A percentile compares a stretch with the other conserved stretches of the same genome.
phyloP scores from a whole-genome alignment of 1,139 yeast species.

The Citeromyces hawaiiensis region DNA sequence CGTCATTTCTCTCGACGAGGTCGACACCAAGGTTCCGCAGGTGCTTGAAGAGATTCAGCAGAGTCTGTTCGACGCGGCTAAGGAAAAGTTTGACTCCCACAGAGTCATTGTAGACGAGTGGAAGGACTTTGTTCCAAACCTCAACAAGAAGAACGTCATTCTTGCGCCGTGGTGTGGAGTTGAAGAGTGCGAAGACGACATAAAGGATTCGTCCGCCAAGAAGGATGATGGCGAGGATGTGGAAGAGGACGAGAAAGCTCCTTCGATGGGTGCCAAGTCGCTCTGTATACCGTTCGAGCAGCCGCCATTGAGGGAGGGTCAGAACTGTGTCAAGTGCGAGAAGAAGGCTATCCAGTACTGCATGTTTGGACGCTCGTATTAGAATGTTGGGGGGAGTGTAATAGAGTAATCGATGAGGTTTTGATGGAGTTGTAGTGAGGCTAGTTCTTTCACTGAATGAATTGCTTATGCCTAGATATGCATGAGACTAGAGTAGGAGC shows the following conservation, averaged over 20 bases:
- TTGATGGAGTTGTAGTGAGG: too few relatives aligned
- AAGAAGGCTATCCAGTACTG: conserved; percentile 66
- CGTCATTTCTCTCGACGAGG: conserved; percentile 47
- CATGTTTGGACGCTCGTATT: conserved; percentile 95
- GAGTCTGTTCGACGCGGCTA: conserved; percentile 67
- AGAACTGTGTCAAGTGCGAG: conserved; percentile 81
- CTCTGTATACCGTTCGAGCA: conserved; percentile 94
- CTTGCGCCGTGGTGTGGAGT: conserved; percentile 97
- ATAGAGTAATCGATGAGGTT: background rate
- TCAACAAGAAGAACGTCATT: conserved; percentile 84
- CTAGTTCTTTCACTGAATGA: too few relatives aligned
- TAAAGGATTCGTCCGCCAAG: conserved; percentile 82
- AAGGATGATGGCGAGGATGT: conserved; percentile 71
- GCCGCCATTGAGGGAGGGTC: conserved; percentile 65
- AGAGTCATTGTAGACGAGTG: conserved; percentile 71
- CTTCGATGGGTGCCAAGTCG: conserved; percentile 99
- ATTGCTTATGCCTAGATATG: too few relatives aligned
- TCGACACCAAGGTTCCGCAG: conserved; percentile 58
- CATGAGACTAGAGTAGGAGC: too few relatives aligned
- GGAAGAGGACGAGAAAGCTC: conserved; percentile 90
- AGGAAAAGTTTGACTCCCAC: conserved; percentile 71
- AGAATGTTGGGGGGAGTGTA: conserved; percentile 7
- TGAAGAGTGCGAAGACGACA: conserved; percentile 90
- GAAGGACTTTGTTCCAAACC: conserved; percentile 86
- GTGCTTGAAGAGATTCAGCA: conserved; percentile 71